Base-by-base conservation (phyloP, 768 basidiomycete genomes). In the Coprinopsis cinerea region DNA sequence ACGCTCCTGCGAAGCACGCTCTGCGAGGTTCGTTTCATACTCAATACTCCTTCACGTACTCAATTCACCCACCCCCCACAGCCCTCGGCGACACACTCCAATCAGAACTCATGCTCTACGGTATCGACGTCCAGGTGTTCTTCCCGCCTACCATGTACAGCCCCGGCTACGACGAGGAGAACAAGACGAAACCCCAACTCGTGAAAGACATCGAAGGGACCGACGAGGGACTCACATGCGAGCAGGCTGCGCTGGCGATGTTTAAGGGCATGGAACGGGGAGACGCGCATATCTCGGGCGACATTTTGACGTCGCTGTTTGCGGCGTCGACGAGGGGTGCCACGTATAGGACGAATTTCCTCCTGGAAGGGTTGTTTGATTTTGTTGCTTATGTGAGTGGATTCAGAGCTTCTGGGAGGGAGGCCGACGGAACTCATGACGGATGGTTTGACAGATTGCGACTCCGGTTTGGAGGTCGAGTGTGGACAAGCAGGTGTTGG, bases 1-100 rank as follows among this genome's bases (percentile, higher is more conserved):
- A 95, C 64, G 71, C 87, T 0, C 89, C 92, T 0, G 85, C 81
- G 9, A 95, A 95, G 61, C 85, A 88, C 57, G 93, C 93, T 6
- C 62, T 95, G 4, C 70, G 90, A 67, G 92, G 92, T 91, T 55
- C 53, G 15, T 25, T 23, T 44, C 28, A 23, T 42, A 23, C 28
- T 49, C 32, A 27, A 37, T 40, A 36, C 43, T 34, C 22, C 25
- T 24, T 26, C 11, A 5, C 3, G 15, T 35, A 6, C 34, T 44
- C 7, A 14, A 23, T 46, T 43, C 41, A 4, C 22, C 24, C 27
- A 43, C 15, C 39, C 41, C 46, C 34, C 48, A 2, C 59, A 92
- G 91, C 86, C 13, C 78, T 96, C 0, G 89, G 88, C 13, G 93
- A 96, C 51, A 76, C 84, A 0, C 73, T 96, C 13, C 83, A 85